phyloP scores from a whole-genome alignment of 2,329 filamentous ascomycete species.

The Talaromyces sp. region DNA sequence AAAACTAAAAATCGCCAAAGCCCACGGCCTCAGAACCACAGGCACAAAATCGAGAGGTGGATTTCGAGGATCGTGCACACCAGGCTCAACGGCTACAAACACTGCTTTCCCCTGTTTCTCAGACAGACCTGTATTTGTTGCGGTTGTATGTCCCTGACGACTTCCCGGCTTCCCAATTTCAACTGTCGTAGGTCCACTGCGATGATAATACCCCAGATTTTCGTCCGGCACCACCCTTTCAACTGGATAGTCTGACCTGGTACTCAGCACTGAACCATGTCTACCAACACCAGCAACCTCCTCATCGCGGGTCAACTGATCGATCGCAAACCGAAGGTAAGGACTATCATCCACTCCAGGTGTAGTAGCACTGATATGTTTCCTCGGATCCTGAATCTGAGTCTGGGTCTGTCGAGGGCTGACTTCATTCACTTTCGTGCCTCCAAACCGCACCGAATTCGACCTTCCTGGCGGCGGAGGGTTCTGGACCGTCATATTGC shows the following conservation, averaged over 20 bases:
- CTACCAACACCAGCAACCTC: conserved; percentile 57
- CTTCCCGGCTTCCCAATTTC: conserved; percentile 29
- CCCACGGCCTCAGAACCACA: conserved; percentile 63
- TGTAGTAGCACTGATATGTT: conserved; percentile 51
- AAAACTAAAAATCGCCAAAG: conserved; percentile 59
- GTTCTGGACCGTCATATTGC: not conserved
- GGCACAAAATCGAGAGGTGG: conserved; percentile 67
- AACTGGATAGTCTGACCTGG: conserved; percentile 45
- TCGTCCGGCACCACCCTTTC: conserved; percentile 50
- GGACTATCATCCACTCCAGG: conserved; percentile 81
- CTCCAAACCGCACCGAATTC: conserved; percentile 29
- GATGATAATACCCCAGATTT: conserved; percentile 43
- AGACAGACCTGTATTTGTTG: conserved; percentile 19
- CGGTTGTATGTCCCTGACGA: conserved; percentile 26
- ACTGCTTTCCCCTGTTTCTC: conserved; percentile 36
- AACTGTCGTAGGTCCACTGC: conserved; percentile 29
- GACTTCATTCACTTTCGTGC: conserved; percentile 24
- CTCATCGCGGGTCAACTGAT: conserved; percentile 75
- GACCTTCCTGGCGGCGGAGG: conserved; percentile 18
- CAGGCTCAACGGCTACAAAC: conserved; percentile 46
- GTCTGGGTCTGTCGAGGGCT: conserved; percentile 23
- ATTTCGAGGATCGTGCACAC: conserved; percentile 43
- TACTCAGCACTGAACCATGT: conserved; percentile 44
- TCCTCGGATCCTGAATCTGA: conserved; percentile 19
- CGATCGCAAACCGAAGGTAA: conserved; percentile 85